Percentiles rank a stretch among this genome's conserved stretches.
phyloP scores from a whole-genome alignment of 2,329 filamentous ascomycete genomes.

The Aciculosporium take region DNA sequence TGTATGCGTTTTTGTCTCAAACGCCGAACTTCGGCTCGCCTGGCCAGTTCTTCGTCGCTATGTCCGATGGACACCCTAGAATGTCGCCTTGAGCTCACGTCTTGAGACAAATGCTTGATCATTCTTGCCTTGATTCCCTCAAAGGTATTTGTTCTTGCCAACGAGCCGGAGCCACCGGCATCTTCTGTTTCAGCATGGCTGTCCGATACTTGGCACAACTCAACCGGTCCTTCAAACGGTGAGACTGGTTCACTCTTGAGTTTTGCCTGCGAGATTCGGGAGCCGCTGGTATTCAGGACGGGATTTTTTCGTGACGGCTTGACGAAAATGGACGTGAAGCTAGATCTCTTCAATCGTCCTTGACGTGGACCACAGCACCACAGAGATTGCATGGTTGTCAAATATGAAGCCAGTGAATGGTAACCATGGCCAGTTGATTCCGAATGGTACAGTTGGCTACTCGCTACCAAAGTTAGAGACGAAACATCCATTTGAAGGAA shows the following conservation, averaged over 20 bases:
- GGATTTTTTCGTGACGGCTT: slow-evolving; percentile 4
- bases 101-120: slow-evolving; percentile 31
- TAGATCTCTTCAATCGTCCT: slow-evolving; percentile 4
- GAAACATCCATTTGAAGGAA: too few species aligned
- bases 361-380: slow-evolving; percentile 14
- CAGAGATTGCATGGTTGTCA: slow-evolving; percentile 9
- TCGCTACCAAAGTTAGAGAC: neutral
- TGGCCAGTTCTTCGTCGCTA: slow-evolving; percentile 38
- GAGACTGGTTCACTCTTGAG: slow-evolving; percentile 6
- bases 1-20: slow-evolving; percentile 43
- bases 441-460: neutral
- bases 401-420: neutral
- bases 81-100: slow-evolving; percentile 24
- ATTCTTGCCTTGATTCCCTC: slow-evolving; percentile 31
- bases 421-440: neutral
- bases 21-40: slow-evolving; percentile 40
- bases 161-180: slow-evolving; percentile 11
- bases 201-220: slow-evolving; percentile 18
- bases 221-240: slow-evolving; percentile 11
- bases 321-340: slow-evolving; percentile 8
- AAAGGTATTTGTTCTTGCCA: slow-evolving; percentile 26
- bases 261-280: neutral
- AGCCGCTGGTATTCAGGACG: slow-evolving; percentile 4
- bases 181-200: slow-evolving; percentile 29
- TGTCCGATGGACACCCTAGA: slow-evolving; percentile 28